Conservation (phyloP, 1,139 yeast genomes). For the Wickerhamomyces sp. region DNA sequence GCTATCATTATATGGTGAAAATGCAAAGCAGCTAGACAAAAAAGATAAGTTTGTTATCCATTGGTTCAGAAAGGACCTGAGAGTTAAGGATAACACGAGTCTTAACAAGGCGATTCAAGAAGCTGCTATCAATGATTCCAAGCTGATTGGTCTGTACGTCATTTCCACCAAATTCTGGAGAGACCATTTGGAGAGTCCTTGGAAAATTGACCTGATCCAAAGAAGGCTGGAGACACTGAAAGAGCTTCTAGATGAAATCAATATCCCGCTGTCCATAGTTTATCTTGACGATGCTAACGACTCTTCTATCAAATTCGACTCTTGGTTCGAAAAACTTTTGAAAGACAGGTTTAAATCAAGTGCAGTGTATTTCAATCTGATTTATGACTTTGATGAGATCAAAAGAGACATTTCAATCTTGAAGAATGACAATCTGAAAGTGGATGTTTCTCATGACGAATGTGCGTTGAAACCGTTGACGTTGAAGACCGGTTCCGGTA, state of each 20-base stretch:
- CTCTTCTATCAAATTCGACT: slow-evolving; percentile 15
- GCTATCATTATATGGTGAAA: slow-evolving; percentile 2
- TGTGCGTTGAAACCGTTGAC: slow-evolving; percentile 44
- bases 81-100: slow-evolving; percentile 37
- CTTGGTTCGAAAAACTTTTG: slow-evolving; percentile 26
- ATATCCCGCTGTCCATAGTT: slow-evolving; percentile 38
- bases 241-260: slow-evolving; percentile 26
- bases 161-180: slow-evolving; percentile 35
- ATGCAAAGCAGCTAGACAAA: not conserved
- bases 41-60: slow-evolving; percentile 29
- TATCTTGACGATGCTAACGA: slow-evolving; percentile 28
- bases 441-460: slow-evolving; percentile 36
- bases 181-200: slow-evolving; percentile 39
- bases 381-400: slow-evolving; percentile 50
- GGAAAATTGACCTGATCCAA: slow-evolving; percentile 36
- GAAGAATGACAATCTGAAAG: slow-evolving; percentile 24
- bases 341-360: slow-evolving; percentile 23
- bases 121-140: slow-evolving; percentile 25
- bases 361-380: slow-evolving; percentile 38
- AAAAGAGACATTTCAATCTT: slow-evolving; percentile 29
- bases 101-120: slow-evolving; percentile 31
- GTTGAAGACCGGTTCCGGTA: slow-evolving; percentile 38
- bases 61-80: slow-evolving; percentile 40
- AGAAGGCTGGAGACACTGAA: slow-evolving; percentile 31
- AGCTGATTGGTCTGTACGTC: slow-evolving; percentile 36